These are phyloP conservation scores for Sugiyamaella boreocaroliniensis DNA, from an alignment of 805 yeast species.

Conservation along the genomic window DNA sequence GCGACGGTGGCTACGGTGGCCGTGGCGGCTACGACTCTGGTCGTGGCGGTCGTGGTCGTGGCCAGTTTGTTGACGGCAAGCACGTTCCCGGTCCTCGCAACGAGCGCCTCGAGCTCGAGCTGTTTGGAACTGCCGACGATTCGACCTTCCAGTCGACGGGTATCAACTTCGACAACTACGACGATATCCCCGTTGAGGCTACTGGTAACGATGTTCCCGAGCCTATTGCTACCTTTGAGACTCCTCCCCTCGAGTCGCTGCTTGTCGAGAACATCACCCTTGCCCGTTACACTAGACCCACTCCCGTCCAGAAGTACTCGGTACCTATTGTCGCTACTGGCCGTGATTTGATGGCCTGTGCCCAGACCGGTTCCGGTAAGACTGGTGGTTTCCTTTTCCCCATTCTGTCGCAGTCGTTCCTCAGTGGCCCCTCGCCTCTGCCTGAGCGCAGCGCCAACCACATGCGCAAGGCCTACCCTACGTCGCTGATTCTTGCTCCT, in stretches of 20 bases:
- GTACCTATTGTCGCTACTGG: constrained; percentile 85
- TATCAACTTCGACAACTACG: constrained; percentile 97
- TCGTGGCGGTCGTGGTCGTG: constrained; percentile 43
- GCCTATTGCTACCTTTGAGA: constrained; percentile 76
- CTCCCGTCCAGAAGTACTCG: constrained; percentile 93
- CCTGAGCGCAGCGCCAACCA: constrained; percentile 34
- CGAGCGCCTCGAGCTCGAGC: constrained; percentile 63
- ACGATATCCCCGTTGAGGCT: constrained; percentile 98
- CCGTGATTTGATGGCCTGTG: constrained; percentile 95
- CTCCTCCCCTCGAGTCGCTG: constrained; percentile 86
- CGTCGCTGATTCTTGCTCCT: constrained; percentile 94
- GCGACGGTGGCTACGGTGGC: constrained; percentile 25
- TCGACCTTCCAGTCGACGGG: constrained; percentile 81
- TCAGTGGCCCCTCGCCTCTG: constrained; percentile 73
- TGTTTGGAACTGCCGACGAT: constrained; percentile 77
- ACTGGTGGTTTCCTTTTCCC: constrained; percentile 99
- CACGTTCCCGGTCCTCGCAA: constrained; percentile 77
- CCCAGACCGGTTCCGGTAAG: constrained; percentile 98
- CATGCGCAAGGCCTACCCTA: constrained; percentile 81
- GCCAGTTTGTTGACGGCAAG: constrained; percentile 79
- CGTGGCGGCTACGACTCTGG: constrained; percentile 29
- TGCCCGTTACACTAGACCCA: constrained; percentile 91
- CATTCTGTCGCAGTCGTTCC: constrained; percentile 83
- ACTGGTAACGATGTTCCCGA: constrained; percentile 93
- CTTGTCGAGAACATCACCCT: constrained; percentile 79